Evolutionary conservation across 2,329 filamentous ascomycete species (phyloP).

Genomic region (Epichloe glyceriae): DNA sequence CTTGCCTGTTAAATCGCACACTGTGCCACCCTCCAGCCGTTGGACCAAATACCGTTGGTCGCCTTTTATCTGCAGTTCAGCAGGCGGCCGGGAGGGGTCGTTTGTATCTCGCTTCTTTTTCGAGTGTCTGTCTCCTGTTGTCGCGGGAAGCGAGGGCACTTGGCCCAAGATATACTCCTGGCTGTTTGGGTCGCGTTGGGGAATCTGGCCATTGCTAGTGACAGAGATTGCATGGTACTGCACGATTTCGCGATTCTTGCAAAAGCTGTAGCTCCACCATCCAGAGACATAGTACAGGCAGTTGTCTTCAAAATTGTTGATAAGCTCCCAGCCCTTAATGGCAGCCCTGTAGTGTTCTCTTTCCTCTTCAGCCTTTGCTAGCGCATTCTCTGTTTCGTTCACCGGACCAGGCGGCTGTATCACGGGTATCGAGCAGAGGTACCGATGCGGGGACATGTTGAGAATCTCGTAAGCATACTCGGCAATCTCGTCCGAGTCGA

Average conservation of each 20-base stretch:
- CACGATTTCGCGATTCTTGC: slow-evolving; percentile 74
- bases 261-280: slow-evolving; percentile 96
- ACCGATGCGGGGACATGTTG: slow-evolving; percentile 54
- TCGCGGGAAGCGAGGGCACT: slow-evolving; percentile 21
- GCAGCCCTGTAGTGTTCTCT: slow-evolving; percentile 69
- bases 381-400: slow-evolving; percentile 53
- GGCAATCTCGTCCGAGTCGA: slow-evolving; percentile 18
- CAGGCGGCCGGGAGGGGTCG: slow-evolving; percentile 25
- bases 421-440: slow-evolving; percentile 74
- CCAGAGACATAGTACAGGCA: slow-evolving; percentile 75
- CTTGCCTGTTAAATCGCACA: slow-evolving; percentile 74
- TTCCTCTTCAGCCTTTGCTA: slow-evolving; percentile 61
- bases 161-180: slow-evolving; percentile 66
- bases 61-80: slow-evolving; percentile 67
- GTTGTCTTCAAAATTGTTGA: slow-evolving; percentile 64
- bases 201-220: slow-evolving; percentile 53
- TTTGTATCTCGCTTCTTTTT: slow-evolving; percentile 9
- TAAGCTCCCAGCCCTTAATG: slow-evolving; percentile 64
- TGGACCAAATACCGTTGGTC: slow-evolving; percentile 81
- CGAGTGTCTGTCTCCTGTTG: slow-evolving; percentile 10
- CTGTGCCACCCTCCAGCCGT: slow-evolving; percentile 62
- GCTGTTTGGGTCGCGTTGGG: slow-evolving; percentile 62
- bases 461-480: slow-evolving; percentile 54
- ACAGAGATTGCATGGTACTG: slow-evolving; percentile 79
- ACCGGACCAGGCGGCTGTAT: slow-evolving; percentile 44